These are phyloP conservation scores for Amauroascus verrucosus DNA, from an alignment of 2,329 filamentous ascomycete species.

Conservation along the genomic window DNA sequence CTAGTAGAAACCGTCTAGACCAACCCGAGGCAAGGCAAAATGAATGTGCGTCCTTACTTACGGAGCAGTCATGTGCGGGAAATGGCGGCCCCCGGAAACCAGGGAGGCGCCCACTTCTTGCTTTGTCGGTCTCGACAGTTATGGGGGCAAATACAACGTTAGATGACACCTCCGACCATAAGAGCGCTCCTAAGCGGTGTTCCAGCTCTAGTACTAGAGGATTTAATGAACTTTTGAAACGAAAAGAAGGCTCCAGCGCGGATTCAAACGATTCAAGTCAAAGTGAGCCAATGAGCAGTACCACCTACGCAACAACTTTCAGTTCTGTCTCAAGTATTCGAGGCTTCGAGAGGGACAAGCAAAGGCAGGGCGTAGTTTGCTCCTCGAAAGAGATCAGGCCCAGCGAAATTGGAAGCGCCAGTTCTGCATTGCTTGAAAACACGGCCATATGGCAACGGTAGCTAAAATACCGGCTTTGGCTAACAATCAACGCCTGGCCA, in stretches of 20 bases:
- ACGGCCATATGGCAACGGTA: too few relatives aligned
- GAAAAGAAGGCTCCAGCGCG: conserved; percentile 8
- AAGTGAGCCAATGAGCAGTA: conserved; percentile 13
- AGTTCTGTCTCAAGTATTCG: conserved; percentile 1
- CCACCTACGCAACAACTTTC: conserved; percentile 11
- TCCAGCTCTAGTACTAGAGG: not conserved
- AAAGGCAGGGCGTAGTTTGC: not conserved
- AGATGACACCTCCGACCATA: not conserved
- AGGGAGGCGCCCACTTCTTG: not conserved
- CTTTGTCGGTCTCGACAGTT: not conserved
- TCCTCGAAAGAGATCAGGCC: not conserved
- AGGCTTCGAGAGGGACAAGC: not conserved
- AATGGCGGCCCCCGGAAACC: not conserved
- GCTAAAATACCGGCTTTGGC: too few relatives aligned
- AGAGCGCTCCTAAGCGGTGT: not conserved
- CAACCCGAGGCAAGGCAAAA: not conserved
- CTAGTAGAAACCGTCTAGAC: not conserved
- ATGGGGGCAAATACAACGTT: not conserved
- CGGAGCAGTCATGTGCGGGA: not conserved
- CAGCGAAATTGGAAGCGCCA: not conserved
- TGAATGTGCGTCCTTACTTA: not conserved
- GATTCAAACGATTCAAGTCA: conserved; percentile 14
- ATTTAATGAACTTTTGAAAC: not conserved
- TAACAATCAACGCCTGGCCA: too few relatives aligned
- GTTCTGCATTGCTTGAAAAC: not conserved